Evolutionary conservation across 2,329 filamentous ascomycete species (phyloP).

Genomic region (Lomentospora prolificans): DNA sequence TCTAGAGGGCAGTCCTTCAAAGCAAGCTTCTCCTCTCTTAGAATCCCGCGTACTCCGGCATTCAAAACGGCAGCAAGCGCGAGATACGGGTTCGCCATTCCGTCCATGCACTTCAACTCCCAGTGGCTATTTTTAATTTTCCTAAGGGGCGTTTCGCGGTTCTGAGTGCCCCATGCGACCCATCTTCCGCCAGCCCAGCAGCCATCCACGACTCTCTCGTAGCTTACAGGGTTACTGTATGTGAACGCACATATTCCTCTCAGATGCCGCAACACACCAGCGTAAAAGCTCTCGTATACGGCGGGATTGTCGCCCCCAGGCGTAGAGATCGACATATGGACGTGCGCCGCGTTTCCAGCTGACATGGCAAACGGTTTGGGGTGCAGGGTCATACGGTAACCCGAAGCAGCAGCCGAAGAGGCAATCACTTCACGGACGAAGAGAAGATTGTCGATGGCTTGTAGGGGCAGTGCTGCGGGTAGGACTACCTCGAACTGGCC

Average conservation of each 20-base stretch:
- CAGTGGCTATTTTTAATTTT: constrained; percentile 59
- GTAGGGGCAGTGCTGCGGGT: constrained; percentile 49
- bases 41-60: constrained; percentile 20
- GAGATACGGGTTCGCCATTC: constrained; percentile 69
- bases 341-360: constrained; percentile 58
- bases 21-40: constrained; percentile 25
- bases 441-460: constrained; percentile 62
- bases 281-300: constrained; percentile 58
- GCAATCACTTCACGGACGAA: constrained; percentile 62
- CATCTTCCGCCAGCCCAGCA: constrained; percentile 70
- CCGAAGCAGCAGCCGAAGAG: constrained; percentile 50
- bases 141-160: constrained; percentile 65
- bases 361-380: constrained; percentile 53
- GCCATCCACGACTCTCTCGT: constrained; percentile 58
- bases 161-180: constrained; percentile 74
- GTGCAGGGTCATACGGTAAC: constrained; percentile 60
- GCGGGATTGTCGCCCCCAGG: constrained; percentile 25
- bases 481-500: constrained; percentile 75
- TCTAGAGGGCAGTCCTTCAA: constrained; percentile 46
- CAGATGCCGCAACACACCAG: constrained; percentile 58
- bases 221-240: constrained; percentile 56
- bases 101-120: constrained; percentile 73
- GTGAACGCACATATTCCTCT: constrained; percentile 59
- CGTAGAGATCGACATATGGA: constrained; percentile 57
- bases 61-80: constrained; percentile 27